phyloP scores from a whole-genome alignment of 2,329 filamentous ascomycete genomes.

The Fusarium lateritium region DNA sequence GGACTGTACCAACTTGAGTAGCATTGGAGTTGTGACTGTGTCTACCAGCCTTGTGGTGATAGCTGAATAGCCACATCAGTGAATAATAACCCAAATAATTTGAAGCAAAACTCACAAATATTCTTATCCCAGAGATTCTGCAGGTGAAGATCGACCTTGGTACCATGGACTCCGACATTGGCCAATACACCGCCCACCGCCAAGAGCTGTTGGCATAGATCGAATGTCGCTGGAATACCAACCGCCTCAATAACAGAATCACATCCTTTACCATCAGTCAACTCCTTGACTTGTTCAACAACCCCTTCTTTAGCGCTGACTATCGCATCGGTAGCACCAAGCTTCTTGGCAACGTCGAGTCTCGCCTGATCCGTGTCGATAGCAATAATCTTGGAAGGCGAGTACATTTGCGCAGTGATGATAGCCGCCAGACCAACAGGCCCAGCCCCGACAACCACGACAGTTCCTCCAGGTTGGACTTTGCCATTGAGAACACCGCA shows the following conservation, averaged over 20 bases:
- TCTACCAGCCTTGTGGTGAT: constrained; percentile 66
- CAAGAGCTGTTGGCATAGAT: constrained; percentile 67
- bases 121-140: constrained; percentile 69
- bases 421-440: constrained; percentile 69
- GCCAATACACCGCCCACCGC: constrained; percentile 68
- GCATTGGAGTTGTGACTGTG: constrained; percentile 63
- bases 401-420: constrained; percentile 69
- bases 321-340: constrained; percentile 65
- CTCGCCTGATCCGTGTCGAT: constrained; percentile 66
- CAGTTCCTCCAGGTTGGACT: constrained; percentile 65
- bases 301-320: constrained; percentile 56
- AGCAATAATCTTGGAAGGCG: constrained; percentile 65
- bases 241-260: constrained; percentile 73
- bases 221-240: constrained; percentile 67
- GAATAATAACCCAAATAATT: too few relatives aligned
- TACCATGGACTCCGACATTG: constrained; percentile 72
- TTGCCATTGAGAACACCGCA: constrained; percentile 67
- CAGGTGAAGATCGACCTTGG: constrained; percentile 65
- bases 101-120: constrained; percentile 58
- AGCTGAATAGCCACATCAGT: constrained; percentile 43
- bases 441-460: constrained; percentile 69
- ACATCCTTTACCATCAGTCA: constrained; percentile 67
- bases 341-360: constrained; percentile 60
- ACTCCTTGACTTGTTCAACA: constrained; percentile 55
- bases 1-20: constrained; percentile 61